Evolutionary conservation across 2,329 filamentous ascomycete genomes (phyloP), one percentile per base, ranked within the genome.

Genomic region (Botrytis aclada): DNA sequence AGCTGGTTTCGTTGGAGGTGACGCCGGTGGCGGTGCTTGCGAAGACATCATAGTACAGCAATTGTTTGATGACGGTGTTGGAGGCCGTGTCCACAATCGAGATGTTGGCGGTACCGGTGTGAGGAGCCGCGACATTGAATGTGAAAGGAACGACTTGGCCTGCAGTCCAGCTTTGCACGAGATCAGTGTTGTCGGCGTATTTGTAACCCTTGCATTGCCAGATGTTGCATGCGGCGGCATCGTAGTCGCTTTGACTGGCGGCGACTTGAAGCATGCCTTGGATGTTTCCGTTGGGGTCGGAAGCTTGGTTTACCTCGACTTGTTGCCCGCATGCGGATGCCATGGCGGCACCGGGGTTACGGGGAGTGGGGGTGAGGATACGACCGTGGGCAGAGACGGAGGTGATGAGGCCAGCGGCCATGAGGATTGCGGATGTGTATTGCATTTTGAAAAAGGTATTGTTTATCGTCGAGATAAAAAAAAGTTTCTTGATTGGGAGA

Each of bases 21-120:
- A 85, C 83, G 25, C 83, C 80, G 20, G 82, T 79, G 74, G 82
- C 85, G 32, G 76, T 77, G 54, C 84, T 83, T n/a, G 85, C 88
- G 78, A 88, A 89, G 72, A 81, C 80, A 74, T 82, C 81, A 82
- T 84, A 89, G 74, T 76, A 82, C 72, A 89, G 81, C 47, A 83
- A 82, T 65, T 79, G 72, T 39, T 85, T 86, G 63, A 89, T 84
- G 74, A 88, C 80, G 45, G 80, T 81, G 80, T 87, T 85, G 75
- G 83, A 83, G 65, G 81, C 81, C 22, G 84, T 84, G 77, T 86
- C 82, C 75, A 89, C 82, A 75, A 89, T 84, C 65, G 84, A 85
- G 64, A 89, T 84, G 80, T 89, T 89, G 77, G 86, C 86, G 20
- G 80, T 80, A 73, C 87, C 87, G 22, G 84, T 85, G 81, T 89